phyloP scores from a whole-genome alignment of 176 grass and related monocot genomes.

The Alopecurus myosuroides region DNA sequence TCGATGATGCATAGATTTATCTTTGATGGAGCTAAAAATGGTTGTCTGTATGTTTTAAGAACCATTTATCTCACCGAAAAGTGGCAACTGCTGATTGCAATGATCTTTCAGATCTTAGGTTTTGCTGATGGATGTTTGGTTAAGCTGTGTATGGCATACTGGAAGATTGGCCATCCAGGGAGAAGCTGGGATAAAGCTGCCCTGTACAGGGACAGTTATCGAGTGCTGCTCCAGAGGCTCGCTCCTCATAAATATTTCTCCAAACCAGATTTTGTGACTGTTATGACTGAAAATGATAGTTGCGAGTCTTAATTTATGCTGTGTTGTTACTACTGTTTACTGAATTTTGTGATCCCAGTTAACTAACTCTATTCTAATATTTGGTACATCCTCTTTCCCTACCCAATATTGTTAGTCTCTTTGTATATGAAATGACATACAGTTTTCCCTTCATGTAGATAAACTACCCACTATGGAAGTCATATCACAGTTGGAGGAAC shows the following conservation, averaged over 20 bases:
- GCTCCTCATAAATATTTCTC: constrained; percentile 82
- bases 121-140: too few relatives aligned
- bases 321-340: too few relatives aligned
- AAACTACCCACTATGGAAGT: constrained; percentile 80
- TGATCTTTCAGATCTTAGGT: too few relatives aligned
- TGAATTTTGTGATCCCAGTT: too few relatives aligned
- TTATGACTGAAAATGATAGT: constrained; percentile 39
- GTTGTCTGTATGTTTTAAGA: too few relatives aligned
- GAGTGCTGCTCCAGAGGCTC: constrained; percentile 70
- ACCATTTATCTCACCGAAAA: too few relatives aligned
- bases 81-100: too few relatives aligned
- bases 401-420: background rate
- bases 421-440: background rate
- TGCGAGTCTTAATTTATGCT: constrained; percentile 29
- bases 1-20: too few relatives aligned
- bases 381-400: background rate
- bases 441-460: constrained; percentile 43
- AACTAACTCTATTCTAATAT: background rate
- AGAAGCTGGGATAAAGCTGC: constrained; percentile 65
- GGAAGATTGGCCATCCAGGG: too few relatives aligned
- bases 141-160: too few relatives aligned
- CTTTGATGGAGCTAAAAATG: too few relatives aligned
- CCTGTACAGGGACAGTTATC: constrained; percentile 72
- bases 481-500: constrained; percentile 82
- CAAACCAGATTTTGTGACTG: constrained; percentile 64